Evolutionary conservation across 441 rosid genomes (phyloP).

Genomic region (Eutrema salsugineum): DNA sequence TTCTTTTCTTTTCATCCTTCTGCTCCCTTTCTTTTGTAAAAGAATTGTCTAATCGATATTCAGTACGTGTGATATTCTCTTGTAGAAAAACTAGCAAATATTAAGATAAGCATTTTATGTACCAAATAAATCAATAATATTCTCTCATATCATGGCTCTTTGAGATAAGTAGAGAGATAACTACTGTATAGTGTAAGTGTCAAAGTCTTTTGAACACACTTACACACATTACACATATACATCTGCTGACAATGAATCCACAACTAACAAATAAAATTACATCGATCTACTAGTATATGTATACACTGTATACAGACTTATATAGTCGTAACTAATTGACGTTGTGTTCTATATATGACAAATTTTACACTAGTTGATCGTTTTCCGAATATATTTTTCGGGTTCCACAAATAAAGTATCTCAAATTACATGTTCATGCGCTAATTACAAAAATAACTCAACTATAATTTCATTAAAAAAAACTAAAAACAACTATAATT

Average conservation of each 20-base stretch:
- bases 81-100: not conserved
- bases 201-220: not conserved
- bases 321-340: not conserved
- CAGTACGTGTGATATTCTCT: not conserved
- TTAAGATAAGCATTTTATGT: too few species aligned
- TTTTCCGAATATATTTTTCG: too few species aligned
- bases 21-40: conserved; percentile 10
- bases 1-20: not conserved
- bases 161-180: too few species aligned
- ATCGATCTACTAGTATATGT: too few species aligned
- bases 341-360: not conserved
- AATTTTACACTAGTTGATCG: not conserved
- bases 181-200: not conserved
- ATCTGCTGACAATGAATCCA: conserved; percentile 6
- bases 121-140: not conserved
- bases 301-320: too few species aligned
- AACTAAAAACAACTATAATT: too few species aligned
- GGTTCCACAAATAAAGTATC: too few species aligned
- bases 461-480: too few species aligned
- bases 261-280: not conserved
- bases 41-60: not conserved
- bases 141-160: not conserved
- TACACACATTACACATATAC: too few species aligned
- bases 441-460: too few species aligned
- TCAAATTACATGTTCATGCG: too few species aligned